phyloP scores from a whole-genome alignment of 2,329 filamentous ascomycete genomes.

The Geosmithia putterillii region DNA sequence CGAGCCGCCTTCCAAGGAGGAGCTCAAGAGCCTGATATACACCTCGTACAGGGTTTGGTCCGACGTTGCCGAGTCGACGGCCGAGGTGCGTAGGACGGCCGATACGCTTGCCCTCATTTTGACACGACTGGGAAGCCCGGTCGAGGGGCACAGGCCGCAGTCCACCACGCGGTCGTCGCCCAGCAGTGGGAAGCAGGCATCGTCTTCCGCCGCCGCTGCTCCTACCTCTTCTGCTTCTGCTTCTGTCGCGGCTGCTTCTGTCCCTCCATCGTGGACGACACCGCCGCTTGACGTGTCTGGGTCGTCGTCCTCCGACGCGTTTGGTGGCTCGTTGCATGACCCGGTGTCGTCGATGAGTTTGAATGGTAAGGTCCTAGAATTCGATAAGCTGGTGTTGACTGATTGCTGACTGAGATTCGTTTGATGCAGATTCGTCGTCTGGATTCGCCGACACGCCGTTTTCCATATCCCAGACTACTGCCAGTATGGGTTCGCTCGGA shows the following conservation, averaged over 20 bases:
- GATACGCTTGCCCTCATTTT: slow-evolving; percentile 33
- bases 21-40: slow-evolving; percentile 26
- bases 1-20: slow-evolving; percentile 20
- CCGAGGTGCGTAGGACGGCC: slow-evolving; percentile 32
- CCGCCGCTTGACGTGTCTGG: no score
- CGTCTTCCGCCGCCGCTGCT: no score
- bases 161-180: background rate
- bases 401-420: background rate
- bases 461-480: background rate
- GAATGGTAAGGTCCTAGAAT: background rate
- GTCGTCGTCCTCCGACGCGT: background rate
- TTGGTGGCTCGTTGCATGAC: background rate
- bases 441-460: background rate
- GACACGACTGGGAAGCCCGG: slow-evolving; percentile 22
- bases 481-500: background rate
- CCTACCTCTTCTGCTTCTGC: no score
- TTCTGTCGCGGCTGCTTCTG: no score
- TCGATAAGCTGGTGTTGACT: no score
- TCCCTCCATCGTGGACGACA: no score
- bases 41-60: slow-evolving; percentile 31
- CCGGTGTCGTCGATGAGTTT: background rate
- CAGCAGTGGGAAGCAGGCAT: no score
- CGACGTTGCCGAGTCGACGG: slow-evolving; percentile 19
- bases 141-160: no score
- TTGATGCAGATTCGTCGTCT: background rate